Conservation (phyloP, 2,329 filamentous ascomycete species). For the Cryphonectria japonica region DNA sequence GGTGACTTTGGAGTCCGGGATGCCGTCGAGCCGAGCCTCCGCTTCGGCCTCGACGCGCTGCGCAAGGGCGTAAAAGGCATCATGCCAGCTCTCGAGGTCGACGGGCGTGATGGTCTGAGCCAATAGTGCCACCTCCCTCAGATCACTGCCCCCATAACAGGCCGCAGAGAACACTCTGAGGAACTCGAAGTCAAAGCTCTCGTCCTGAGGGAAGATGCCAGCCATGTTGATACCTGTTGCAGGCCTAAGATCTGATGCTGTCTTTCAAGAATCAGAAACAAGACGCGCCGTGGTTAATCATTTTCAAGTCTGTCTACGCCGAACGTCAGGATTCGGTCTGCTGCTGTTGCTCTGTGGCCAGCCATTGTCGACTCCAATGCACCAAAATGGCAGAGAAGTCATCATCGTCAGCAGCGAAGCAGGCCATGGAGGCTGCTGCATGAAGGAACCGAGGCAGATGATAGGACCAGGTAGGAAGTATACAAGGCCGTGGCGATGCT, state of each 20-base stretch:
- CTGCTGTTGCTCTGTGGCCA: too few relatives aligned
- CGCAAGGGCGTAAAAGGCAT: background rate
- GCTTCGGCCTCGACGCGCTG: background rate
- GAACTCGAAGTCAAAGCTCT: background rate
- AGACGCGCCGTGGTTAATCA: background rate
- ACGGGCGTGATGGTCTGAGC: background rate
- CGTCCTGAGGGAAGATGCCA: background rate
- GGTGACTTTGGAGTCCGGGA: background rate
- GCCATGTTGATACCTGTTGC: background rate
- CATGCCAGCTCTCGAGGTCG: conserved; percentile 2
- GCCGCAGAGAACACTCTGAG: background rate
- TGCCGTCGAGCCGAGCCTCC: background rate
- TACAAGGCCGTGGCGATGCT: background rate
- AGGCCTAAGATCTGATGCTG: too few relatives aligned
- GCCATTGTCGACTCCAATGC: too few relatives aligned
- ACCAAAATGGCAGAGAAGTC: background rate
- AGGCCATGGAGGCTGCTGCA: background rate
- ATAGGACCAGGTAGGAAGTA: background rate
- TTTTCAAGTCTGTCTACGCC: too few relatives aligned
- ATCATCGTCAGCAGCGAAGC: background rate
- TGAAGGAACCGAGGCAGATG: background rate
- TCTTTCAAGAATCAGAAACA: too few relatives aligned
- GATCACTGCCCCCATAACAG: background rate
- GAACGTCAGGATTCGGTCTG: too few relatives aligned
- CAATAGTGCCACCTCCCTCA: background rate